Evolutionary conservation across 441 rosid genomes (phyloP).

Genomic region (Pelargonium myrrhifolium): DNA sequence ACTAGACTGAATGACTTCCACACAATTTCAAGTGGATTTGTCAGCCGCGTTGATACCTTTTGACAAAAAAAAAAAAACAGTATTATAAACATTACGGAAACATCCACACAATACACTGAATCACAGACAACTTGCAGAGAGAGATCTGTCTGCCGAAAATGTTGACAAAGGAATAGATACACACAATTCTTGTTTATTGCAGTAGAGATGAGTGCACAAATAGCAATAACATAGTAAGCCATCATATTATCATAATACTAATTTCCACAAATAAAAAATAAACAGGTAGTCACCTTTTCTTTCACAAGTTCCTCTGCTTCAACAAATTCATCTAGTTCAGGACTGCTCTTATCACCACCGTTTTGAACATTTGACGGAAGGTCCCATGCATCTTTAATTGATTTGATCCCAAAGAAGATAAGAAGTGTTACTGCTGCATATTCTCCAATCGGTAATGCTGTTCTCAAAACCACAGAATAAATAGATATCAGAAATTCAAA

Average conservation of each 20-base stretch:
- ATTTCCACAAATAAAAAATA: background rate
- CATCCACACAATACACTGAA: background rate
- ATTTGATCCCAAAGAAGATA: conserved; percentile 84
- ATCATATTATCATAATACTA: no score
- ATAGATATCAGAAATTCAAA: conserved; percentile 18
- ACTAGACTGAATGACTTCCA: conserved; percentile 96
- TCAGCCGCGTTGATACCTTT: conserved; percentile 62
- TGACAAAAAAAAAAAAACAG: conserved; percentile 6
- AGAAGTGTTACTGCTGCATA: conserved; percentile 87
- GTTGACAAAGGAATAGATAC: background rate
- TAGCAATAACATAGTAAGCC: background rate
- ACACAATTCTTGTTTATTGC: background rate
- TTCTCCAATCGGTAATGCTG: conserved; percentile 94
- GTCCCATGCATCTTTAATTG: conserved; percentile 95
- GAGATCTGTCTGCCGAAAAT: background rate
- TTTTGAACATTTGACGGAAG: conserved; percentile 53
- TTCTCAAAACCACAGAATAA: conserved; percentile 19
- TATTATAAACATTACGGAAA: background rate
- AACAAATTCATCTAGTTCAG: conserved; percentile 67
- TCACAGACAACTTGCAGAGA: background rate
- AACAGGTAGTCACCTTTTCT: conserved; percentile 42
- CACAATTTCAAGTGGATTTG: conserved; percentile 78
- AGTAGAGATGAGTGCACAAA: background rate
- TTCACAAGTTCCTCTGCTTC: conserved; percentile 97
- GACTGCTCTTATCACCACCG: conserved; percentile 45